A percentile compares a stretch with the other conserved stretches of the same genome.
Evolutionary conservation across 2,329 filamentous ascomycete species (phyloP).

Genomic region (Ophiostoma australiae): DNA sequence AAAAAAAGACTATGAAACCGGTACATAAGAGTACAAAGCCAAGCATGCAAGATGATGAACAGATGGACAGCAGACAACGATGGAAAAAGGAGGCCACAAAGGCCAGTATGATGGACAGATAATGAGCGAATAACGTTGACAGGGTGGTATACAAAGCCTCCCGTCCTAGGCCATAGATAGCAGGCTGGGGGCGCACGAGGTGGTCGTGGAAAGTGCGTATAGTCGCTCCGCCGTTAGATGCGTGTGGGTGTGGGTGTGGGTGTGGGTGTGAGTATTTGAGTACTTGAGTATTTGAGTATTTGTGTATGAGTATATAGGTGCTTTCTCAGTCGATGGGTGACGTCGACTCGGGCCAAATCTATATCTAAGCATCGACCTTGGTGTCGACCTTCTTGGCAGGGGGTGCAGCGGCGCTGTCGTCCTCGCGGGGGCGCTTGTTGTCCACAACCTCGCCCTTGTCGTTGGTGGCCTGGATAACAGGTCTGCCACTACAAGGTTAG

Average conservation of each 20-base stretch:
- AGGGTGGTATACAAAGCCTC: neutral
- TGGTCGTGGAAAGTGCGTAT: neutral
- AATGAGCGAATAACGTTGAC: neutral
- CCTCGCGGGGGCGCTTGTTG: slow-evolving; percentile 52
- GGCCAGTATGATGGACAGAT: neutral
- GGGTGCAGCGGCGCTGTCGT: slow-evolving; percentile 41
- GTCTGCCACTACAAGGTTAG: slow-evolving; percentile 32
- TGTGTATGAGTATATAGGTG: neutral
- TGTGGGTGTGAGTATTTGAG: neutral
- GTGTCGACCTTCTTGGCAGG: slow-evolving; percentile 59
- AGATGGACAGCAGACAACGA: neutral
- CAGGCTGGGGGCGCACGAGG: neutral
- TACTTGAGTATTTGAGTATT: neutral
- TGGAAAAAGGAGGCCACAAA: neutral
- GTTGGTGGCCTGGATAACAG: slow-evolving; percentile 45
- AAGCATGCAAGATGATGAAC: slow-evolving; percentile 6
- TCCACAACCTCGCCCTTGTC: slow-evolving; percentile 33
- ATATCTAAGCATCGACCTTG: slow-evolving; percentile 37
- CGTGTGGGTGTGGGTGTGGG: neutral
- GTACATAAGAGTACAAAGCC: slow-evolving; percentile 2
- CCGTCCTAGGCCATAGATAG: neutral
- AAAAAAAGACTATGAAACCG: slow-evolving; percentile 6
- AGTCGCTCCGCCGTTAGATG: neutral
- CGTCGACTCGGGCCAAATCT: neutral
- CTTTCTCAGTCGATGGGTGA: neutral